A percentile compares a stretch with the other conserved stretches of the same genome.
phyloP scores from a whole-genome alignment of 768 basidiomycete species.

The Mrakia gelida region DNA sequence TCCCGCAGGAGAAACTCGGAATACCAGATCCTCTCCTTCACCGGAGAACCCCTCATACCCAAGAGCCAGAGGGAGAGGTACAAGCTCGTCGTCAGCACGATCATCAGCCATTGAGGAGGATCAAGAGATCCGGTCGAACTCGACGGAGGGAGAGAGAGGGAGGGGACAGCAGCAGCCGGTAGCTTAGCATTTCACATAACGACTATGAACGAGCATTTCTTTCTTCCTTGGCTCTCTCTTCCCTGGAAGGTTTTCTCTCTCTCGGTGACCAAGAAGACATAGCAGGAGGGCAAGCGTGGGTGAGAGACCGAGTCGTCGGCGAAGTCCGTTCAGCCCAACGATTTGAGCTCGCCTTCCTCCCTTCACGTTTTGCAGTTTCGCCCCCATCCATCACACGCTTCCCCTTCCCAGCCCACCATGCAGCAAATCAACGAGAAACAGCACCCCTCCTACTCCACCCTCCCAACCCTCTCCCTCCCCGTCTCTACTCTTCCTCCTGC shows the following conservation, averaged over 20 bases:
- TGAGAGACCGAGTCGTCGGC: too few species aligned
- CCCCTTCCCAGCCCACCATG: not conserved
- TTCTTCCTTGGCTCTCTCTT: too few species aligned
- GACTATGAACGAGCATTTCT: too few species aligned
- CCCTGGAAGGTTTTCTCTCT: too few species aligned
- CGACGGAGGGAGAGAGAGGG: not conserved
- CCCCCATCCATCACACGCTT: too few species aligned
- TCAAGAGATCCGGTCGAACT: too few species aligned
- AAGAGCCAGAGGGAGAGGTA: not conserved
- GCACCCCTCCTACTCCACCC: not conserved
- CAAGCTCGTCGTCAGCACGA: conserved; percentile 20
- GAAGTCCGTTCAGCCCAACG: too few species aligned
- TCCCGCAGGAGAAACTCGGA: not conserved
- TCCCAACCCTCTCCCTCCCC: not conserved
- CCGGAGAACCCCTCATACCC: conserved; percentile 16
- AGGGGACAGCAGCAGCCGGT: not conserved
- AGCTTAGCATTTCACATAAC: too few species aligned
- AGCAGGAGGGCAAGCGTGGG: too few species aligned
- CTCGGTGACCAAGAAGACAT: too few species aligned
- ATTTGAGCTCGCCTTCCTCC: too few species aligned
- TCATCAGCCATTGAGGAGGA: not conserved
- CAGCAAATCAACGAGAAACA: not conserved
- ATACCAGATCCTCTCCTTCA: conserved; percentile 24
- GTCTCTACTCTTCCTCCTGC: not conserved
- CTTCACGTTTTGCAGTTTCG: too few species aligned